These are phyloP conservation scores for Vinca minor DNA, from an alignment of 257 asterid genomes.

Conservation along the genomic window DNA sequence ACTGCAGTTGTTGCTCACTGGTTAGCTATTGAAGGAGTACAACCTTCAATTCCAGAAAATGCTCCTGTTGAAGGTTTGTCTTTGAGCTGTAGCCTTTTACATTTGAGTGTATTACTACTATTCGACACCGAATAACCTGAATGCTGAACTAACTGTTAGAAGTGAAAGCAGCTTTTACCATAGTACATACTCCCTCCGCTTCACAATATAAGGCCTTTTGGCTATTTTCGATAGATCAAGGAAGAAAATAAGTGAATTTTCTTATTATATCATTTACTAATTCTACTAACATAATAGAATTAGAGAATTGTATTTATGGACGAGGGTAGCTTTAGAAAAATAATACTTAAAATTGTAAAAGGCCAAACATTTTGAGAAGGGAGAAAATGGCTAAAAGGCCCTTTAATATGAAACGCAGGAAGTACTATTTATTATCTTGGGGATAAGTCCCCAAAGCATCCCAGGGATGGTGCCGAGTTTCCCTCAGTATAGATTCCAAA, in stretches of 20 bases:
- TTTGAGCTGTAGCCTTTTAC: background rate
- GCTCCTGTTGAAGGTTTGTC: constrained; percentile 68
- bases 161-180: background rate
- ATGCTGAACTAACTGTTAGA: background rate
- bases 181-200: background rate
- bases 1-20: constrained; percentile 76
- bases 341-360: too few species aligned
- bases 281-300: too few species aligned
- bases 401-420: too few species aligned
- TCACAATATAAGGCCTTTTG: too few species aligned
- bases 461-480: background rate
- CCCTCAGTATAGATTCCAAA: background rate
- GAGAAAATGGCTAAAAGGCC: too few species aligned
- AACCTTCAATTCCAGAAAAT: constrained; percentile 95
- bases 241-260: too few species aligned
- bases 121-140: background rate
- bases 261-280: too few species aligned
- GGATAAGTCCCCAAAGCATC: background rate
- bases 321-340: too few species aligned
- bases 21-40: constrained; percentile 93
- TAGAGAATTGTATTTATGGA: too few species aligned
- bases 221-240: too few species aligned
- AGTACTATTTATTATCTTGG: too few species aligned
- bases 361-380: too few species aligned
- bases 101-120: background rate